Conservation (phyloP, 2,329 filamentous ascomycete genomes). For the Aspergillus glaucus region DNA sequence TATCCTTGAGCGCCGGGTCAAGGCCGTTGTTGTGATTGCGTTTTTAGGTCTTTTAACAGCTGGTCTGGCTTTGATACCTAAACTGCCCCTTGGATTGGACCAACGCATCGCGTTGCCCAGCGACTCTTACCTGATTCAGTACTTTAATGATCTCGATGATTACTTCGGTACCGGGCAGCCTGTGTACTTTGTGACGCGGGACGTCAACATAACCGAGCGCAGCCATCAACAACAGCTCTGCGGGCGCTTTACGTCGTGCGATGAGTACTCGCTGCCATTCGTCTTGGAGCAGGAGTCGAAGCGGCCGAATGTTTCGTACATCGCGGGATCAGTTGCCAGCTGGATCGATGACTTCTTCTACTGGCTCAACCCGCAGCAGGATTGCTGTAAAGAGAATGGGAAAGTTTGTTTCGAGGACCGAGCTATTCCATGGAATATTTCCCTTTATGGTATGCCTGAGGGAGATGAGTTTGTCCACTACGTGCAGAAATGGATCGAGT, state of each 20-base stretch:
- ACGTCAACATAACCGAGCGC: constrained; percentile 71
- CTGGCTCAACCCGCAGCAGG: constrained; percentile 86
- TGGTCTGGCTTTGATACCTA: constrained; percentile 75
- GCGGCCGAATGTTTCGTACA: constrained; percentile 77
- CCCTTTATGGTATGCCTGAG: constrained; percentile 84
- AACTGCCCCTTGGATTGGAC: constrained; percentile 80
- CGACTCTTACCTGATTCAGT: constrained; percentile 89
- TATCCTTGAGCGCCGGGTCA: constrained; percentile 73
- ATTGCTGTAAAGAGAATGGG: constrained; percentile 66
- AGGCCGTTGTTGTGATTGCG: constrained; percentile 66
- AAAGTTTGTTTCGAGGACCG: constrained; percentile 73
- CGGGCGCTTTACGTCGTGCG: constrained; percentile 82
- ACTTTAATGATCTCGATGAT: constrained; percentile 91
- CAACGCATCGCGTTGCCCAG: constrained; percentile 91
- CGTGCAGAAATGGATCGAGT: constrained; percentile 70
- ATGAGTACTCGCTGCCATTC: constrained; percentile 76
- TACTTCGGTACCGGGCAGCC: constrained; percentile 90
- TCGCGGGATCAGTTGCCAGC: constrained; percentile 80
- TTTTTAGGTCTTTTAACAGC: constrained; percentile 87
- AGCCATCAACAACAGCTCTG: constrained; percentile 78
- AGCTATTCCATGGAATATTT: constrained; percentile 79
- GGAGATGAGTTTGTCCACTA: constrained; percentile 87
- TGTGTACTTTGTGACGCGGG: constrained; percentile 87
- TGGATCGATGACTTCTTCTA: constrained; percentile 97
- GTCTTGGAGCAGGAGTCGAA: constrained; percentile 92